Conservation (phyloP, 495 filamentous ascomycete genomes). For the Hamigera avellanea region DNA sequence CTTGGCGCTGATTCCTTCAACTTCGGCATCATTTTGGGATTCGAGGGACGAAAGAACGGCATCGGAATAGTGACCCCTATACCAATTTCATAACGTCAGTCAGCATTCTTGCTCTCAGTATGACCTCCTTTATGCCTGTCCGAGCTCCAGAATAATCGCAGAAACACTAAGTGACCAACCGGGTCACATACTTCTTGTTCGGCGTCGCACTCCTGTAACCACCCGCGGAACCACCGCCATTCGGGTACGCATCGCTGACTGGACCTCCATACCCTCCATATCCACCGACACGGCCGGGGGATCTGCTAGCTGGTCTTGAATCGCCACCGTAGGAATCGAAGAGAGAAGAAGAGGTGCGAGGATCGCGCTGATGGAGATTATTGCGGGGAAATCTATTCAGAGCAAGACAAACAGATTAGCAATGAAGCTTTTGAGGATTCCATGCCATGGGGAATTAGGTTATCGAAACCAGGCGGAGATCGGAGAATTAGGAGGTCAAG, state of each 20-base stretch:
- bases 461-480: too few species aligned
- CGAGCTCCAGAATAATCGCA: too few species aligned
- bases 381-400: conserved; percentile 44
- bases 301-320: conserved; percentile 36
- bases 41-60: conserved; percentile 89
- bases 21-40: conserved; percentile 85
- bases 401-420: conserved; percentile 5
- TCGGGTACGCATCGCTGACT: conserved; percentile 23
- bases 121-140: too few species aligned
- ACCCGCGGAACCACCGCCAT: conserved; percentile 16
- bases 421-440: conserved; percentile 23
- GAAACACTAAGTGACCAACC: not conserved
- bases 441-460: too few species aligned
- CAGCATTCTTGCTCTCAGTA: too few species aligned
- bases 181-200: conserved; percentile 54
- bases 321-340: conserved; percentile 76
- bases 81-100: not conserved
- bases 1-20: conserved; percentile 83
- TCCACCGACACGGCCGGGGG: conserved; percentile 37
- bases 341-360: conserved; percentile 69
- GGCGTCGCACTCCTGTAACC: conserved; percentile 63
- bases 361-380: conserved; percentile 69
- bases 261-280: conserved; percentile 52
- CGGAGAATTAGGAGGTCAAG: not conserved
- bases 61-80: conserved; percentile 83